Conservation (phyloP, 2,329 filamentous ascomycete genomes). For the Fusarium proliferatum region DNA sequence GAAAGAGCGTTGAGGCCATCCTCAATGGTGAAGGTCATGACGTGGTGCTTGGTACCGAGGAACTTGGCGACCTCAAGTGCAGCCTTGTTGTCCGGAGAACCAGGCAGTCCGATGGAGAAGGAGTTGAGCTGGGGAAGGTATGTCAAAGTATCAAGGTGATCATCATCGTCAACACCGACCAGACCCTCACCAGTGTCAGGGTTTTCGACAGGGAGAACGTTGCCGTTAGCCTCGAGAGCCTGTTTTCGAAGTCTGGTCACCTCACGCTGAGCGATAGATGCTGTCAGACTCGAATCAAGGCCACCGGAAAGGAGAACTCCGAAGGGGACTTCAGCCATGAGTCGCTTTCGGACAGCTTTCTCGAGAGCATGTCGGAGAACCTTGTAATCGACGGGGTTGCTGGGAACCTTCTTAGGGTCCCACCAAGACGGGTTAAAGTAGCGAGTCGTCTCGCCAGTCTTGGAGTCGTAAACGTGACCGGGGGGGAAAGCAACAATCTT, state of each 20-base stretch:
- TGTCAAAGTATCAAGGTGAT: constrained; percentile 88
- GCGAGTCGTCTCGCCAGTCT: constrained; percentile 83
- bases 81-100: constrained; percentile 90
- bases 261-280: constrained; percentile 94
- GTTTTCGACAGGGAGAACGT: constrained; percentile 62
- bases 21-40: constrained; percentile 97
- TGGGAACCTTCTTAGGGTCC: constrained; percentile 82
- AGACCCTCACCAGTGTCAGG: constrained; percentile 75
- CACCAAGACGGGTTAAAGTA: constrained; percentile 96
- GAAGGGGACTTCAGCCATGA: constrained; percentile 99
- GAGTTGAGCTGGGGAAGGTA: constrained; percentile 96
- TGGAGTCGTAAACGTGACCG: constrained; percentile 95
- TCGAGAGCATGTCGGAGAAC: constrained; percentile 84
- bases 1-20: constrained; percentile 96
- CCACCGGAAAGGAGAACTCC: constrained; percentile 95
- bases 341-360: constrained; percentile 90
- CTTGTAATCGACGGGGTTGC: constrained; percentile 85
- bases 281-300: constrained; percentile 94
- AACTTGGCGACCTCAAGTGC: constrained; percentile 95
- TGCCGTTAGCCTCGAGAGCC: constrained; percentile 61
- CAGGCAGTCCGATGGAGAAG: constrained; percentile 96
- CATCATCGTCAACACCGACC: constrained; percentile 93
- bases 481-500: constrained; percentile 94
- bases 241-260: constrained; percentile 80
- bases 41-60: constrained; percentile 96